A percentile compares a stretch with the other conserved stretches of the same genome.
Conservation (phyloP, 805 yeast species). For the Lipomyces mesembrius region DNA sequence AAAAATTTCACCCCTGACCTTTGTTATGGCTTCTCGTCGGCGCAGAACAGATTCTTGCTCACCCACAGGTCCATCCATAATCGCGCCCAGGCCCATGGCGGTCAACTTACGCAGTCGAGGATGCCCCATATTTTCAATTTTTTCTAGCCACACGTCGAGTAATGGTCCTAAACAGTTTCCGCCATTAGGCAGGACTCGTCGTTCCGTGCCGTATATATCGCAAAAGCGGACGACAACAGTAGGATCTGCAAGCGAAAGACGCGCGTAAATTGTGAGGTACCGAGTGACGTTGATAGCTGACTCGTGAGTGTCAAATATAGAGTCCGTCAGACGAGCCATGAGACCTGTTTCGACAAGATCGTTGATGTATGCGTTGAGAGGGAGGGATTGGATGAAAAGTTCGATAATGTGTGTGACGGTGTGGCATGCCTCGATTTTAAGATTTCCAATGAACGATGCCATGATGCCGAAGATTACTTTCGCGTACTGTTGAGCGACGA, state of each 20-base stretch:
- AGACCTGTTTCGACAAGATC: slow-evolving; percentile 43
- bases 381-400: slow-evolving; percentile 29
- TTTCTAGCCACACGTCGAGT: slow-evolving; percentile 43
- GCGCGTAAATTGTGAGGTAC: slow-evolving; percentile 37
- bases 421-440: slow-evolving; percentile 33
- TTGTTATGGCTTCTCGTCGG: slow-evolving; percentile 13
- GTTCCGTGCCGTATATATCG: slow-evolving; percentile 20
- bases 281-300: slow-evolving; percentile 44
- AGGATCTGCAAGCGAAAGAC: slow-evolving; percentile 40
- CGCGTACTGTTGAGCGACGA: slow-evolving; percentile 40
- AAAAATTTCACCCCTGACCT: slow-evolving; percentile 20
- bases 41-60: slow-evolving; percentile 15
- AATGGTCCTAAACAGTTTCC: slow-evolving; percentile 28
- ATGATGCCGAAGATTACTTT: slow-evolving; percentile 34
- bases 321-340: slow-evolving; percentile 42
- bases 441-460: slow-evolving; percentile 27
- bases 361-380: slow-evolving; percentile 33
- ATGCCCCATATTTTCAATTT: slow-evolving; percentile 63
- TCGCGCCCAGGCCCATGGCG: slow-evolving; percentile 62
- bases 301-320: slow-evolving; percentile 45
- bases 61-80: slow-evolving; percentile 43
- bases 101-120: slow-evolving; percentile 75
- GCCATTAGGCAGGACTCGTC: slow-evolving; percentile 1
- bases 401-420: slow-evolving; percentile 35
- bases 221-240: slow-evolving; percentile 35